phyloP scores from a whole-genome alignment of 495 filamentous ascomycete genomes.

The Trichoderma gamsii region DNA sequence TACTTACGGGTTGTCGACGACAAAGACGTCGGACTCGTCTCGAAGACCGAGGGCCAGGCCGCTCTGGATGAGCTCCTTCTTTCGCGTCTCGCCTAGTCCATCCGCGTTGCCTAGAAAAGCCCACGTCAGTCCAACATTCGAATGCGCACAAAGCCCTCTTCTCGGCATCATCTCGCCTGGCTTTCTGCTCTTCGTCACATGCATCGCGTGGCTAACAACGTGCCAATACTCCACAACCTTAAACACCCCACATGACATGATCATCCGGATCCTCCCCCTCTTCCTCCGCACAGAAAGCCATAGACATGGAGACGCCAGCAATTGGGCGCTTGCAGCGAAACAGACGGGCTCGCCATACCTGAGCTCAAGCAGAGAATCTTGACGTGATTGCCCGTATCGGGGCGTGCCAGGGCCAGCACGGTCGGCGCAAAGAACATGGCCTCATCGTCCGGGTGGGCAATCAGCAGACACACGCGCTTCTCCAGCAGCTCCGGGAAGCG shows the following conservation, averaged over 20 bases:
- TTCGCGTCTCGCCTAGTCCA: slow-evolving; percentile 73
- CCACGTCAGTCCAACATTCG: background rate
- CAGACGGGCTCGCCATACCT: slow-evolving; percentile 40
- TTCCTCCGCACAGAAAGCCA: background rate
- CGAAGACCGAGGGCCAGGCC: slow-evolving; percentile 69
- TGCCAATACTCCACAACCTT: no score
- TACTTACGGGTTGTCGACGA: slow-evolving; percentile 62
- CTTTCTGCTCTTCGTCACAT: background rate
- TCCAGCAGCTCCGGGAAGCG: slow-evolving; percentile 65
- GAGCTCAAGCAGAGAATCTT: slow-evolving; percentile 90
- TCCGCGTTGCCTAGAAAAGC: slow-evolving; percentile 64
- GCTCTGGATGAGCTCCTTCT: slow-evolving; percentile 74
- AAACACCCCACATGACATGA: background rate
- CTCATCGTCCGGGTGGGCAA: slow-evolving; percentile 97
- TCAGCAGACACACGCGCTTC: slow-evolving; percentile 82
- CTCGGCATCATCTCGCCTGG: background rate
- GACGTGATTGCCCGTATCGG: slow-evolving; percentile 72
- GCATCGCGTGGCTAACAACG: background rate
- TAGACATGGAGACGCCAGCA: background rate
- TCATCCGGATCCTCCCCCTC: background rate
- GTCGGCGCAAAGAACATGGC: slow-evolving; percentile 98
- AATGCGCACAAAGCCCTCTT: background rate
- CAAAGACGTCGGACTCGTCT: slow-evolving; percentile 65
- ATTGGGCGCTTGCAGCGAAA: background rate
- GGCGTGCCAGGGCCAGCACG: slow-evolving; percentile 69